Evolutionary conservation across 352 stramenopile species (phyloP), one percentile per base, ranked within the genome.

Genomic region (Globisporangium rhizosaccharum): DNA sequence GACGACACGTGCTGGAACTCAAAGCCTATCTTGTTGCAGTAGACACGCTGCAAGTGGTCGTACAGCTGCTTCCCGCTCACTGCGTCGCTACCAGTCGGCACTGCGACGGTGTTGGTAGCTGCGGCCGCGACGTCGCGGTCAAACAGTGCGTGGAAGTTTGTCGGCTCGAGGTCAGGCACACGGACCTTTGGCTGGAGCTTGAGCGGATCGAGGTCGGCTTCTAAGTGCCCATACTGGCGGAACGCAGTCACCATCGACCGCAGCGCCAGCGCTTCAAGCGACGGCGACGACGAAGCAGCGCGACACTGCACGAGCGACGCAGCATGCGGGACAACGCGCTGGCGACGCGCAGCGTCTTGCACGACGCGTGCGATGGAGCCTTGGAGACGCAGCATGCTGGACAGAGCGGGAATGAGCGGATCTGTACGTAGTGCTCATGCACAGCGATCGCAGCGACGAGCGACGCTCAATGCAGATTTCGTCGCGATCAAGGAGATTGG

Each of bases 11-110:
- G 72, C 70, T 88, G 71, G 61, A 92, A 92, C 70, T 96, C 84
- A 57, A 86, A 87, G 33, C 85, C 83, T 12, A 90, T 85, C 63
- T 90, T 88, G 33, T 83, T 76, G 62, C 81, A 92, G 63, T 96
- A 96, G 20, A 72, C 66, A 15, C 63, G 60, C 23, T 76, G 71
- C 36, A 94, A 58, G 46, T 82, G 66, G 14, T 87, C 73, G 66
- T 88, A 92, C 36, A 84, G 64, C 37, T 75, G 63, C 39, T 85
- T 67, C 11, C 78, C 77, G 18, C 59, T 79, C 10, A 60, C 28
- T 0, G 57, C 66, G 12, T 12, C 37, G 5, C 23, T 8, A 3
- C 9, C 46, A 11, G 51, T 11, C 7, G 73, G 66, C 23, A 78
- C 54, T 0, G 11, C 39, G 44, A 81, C 45, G 41, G 75, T 65